Percentiles rank a stretch among this genome's conserved stretches.
Conservation (phyloP, 2,329 filamentous ascomycete species). For the Xylariales sp. region DNA sequence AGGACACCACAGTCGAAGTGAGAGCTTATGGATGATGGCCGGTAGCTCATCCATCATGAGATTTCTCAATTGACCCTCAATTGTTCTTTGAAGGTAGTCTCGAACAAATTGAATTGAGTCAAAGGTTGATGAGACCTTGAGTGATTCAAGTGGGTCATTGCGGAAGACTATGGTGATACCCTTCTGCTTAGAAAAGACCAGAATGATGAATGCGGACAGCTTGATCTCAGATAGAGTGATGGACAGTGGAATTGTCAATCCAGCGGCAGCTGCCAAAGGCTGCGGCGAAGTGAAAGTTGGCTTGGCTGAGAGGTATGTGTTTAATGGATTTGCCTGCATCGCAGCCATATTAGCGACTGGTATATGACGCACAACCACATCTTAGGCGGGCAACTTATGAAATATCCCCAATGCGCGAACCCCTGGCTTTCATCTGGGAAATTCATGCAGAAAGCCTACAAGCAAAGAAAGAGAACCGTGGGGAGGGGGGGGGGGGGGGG, state of each 20-base stretch:
- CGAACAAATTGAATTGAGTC: conserved; percentile 98
- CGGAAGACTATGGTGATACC: conserved; percentile 96
- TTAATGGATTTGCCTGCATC: conserved; percentile 87
- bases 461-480: conserved; percentile 34
- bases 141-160: conserved; percentile 96
- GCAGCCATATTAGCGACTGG: conserved; percentile 61
- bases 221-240: conserved; percentile 97
- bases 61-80: conserved; percentile 90
- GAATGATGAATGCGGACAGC: conserved; percentile 94
- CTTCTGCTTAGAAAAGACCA: conserved; percentile 98
- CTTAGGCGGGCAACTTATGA: conserved; percentile 40
- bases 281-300: conserved; percentile 92
- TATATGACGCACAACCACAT: conserved; percentile 52
- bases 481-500: no score
- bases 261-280: conserved; percentile 89
- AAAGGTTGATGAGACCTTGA: conserved; percentile 98
- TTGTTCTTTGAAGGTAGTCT: conserved; percentile 95
- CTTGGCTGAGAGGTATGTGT: conserved; percentile 93
- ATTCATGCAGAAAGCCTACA: conserved; percentile 53
- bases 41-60: conserved; percentile 98
- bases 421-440: conserved; percentile 50
- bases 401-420: conserved; percentile 48
- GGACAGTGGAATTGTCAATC: conserved; percentile 95
- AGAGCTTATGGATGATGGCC: conserved; percentile 93
- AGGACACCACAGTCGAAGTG: conserved; percentile 87